Conservation (phyloP, 148 eudicot species). For the Heliamphora exappendiculata region DNA sequence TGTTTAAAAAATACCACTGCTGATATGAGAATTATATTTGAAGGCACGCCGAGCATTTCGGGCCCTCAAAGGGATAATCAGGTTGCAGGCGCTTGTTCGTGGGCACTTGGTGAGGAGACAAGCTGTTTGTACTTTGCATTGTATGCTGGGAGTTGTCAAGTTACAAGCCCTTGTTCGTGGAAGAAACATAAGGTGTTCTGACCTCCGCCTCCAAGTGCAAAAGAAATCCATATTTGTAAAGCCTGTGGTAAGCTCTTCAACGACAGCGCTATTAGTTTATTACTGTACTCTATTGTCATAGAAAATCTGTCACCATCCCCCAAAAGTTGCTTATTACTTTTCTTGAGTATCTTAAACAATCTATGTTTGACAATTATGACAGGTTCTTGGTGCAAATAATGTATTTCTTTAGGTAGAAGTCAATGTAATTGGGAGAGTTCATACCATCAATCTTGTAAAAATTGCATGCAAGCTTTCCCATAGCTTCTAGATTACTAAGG, state of each 20-base stretch:
- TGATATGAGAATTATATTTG: too few species aligned
- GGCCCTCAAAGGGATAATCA: constrained; percentile 59
- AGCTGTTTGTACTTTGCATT: constrained; percentile 50
- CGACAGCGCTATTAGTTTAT: neutral
- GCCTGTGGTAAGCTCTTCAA: constrained; percentile 20
- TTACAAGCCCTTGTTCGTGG: constrained; percentile 56
- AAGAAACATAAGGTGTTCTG: constrained; percentile 36
- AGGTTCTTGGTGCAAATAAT: neutral
- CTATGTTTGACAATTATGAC: too few species aligned
- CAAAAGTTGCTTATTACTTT: too few species aligned
- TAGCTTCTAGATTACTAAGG: too few species aligned
- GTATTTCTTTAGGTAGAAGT: too few species aligned
- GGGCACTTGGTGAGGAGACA: constrained; percentile 71
- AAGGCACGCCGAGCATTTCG: constrained; percentile 58
- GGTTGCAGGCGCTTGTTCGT: constrained; percentile 66
- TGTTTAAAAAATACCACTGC: too few species aligned
- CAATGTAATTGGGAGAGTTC: too few species aligned
- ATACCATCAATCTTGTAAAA: too few species aligned
- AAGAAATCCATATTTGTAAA: constrained; percentile 18
- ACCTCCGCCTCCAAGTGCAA: constrained; percentile 24
- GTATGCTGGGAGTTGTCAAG: constrained; percentile 48
- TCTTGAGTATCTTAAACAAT: too few species aligned
- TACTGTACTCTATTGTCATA: too few species aligned
- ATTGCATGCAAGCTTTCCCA: too few species aligned
- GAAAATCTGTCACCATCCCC: too few species aligned